These are phyloP conservation scores for Entrophospora sp. DNA, from an alignment of 192 early-diverging fungal genomes.

Conservation along the genomic window DNA sequence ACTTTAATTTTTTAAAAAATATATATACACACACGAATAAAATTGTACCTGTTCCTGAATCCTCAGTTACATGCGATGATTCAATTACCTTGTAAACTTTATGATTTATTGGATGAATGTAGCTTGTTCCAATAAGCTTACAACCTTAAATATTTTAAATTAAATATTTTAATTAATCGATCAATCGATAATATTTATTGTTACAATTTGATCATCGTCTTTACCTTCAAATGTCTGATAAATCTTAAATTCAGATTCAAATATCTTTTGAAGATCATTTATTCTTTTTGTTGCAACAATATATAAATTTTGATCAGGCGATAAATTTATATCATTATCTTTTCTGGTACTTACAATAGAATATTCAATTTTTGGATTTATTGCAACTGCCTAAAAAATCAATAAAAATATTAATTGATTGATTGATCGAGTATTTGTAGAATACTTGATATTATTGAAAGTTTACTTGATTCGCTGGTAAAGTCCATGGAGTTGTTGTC, in stretches of 20 bases:
- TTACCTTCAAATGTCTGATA: constrained; percentile 10
- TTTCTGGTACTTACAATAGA: constrained; percentile 30
- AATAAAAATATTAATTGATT: too few species aligned
- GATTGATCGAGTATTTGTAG: too few species aligned
- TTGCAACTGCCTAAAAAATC: constrained; percentile 51
- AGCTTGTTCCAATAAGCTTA: constrained; percentile 44
- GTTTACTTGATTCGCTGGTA: constrained; percentile 66
- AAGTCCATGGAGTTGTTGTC: constrained; percentile 79
- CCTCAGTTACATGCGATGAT: constrained; percentile 57
- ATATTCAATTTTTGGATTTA: constrained; percentile 58
- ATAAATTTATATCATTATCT: not conserved
- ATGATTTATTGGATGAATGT: constrained; percentile 46
- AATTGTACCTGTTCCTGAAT: constrained; percentile 48
- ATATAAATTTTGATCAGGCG: constrained; percentile 20
- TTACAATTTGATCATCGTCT: not conserved
- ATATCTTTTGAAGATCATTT: constrained; percentile 16
- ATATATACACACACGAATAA: too few species aligned
- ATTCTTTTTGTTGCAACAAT: constrained; percentile 40
- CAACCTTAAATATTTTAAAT: constrained; percentile 28
- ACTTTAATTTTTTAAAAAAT: too few species aligned
- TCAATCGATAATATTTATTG: too few species aligned
- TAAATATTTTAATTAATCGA: too few species aligned
- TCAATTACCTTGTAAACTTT: constrained; percentile 45
- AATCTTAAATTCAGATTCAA: not conserved
- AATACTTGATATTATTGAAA: too few species aligned